Percentiles rank a stretch among this genome's conserved stretches.
phyloP scores from a whole-genome alignment of 148 eudicot species.

The Chenopodium quinoa region DNA sequence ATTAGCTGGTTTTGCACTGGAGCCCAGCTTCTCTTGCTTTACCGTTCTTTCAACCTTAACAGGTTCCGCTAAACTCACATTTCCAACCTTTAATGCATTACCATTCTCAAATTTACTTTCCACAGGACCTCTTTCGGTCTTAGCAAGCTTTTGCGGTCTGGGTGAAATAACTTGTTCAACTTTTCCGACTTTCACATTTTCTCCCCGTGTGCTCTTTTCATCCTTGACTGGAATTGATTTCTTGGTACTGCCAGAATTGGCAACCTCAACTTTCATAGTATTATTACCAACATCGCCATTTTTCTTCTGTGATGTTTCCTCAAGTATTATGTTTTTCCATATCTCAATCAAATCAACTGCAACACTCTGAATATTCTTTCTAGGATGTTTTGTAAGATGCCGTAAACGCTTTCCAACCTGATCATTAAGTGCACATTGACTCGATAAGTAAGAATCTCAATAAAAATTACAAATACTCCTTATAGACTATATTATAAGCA shows the following conservation, averaged over 20 bases:
- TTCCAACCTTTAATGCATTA: constrained; percentile 22
- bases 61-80: constrained; percentile 20
- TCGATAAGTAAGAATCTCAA: constrained; percentile 8
- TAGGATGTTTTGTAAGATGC: constrained; percentile 64
- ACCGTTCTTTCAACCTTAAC: constrained; percentile 34
- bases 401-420: constrained; percentile 74
- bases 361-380: constrained; percentile 50
- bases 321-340: constrained; percentile 62
- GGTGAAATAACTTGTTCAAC: constrained; percentile 18
- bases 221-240: constrained; percentile 34
- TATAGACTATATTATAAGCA: background rate
- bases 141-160: constrained; percentile 37
- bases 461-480: background rate
- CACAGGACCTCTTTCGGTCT: constrained; percentile 29
- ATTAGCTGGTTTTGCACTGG: constrained; percentile 28
- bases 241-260: constrained; percentile 21
- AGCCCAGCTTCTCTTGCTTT: constrained; percentile 35
- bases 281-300: constrained; percentile 35
- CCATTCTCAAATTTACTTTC: constrained; percentile 27
- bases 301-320: constrained; percentile 50
- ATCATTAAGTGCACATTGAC: constrained; percentile 7
- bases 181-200: constrained; percentile 30
- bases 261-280: constrained; percentile 32
- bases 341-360: constrained; percentile 55
- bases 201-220: constrained; percentile 27